Evolutionary conservation across 179 eudicot species (phyloP), one percentile per base, ranked within the genome.

Genomic region (Spergularia azorica): DNA sequence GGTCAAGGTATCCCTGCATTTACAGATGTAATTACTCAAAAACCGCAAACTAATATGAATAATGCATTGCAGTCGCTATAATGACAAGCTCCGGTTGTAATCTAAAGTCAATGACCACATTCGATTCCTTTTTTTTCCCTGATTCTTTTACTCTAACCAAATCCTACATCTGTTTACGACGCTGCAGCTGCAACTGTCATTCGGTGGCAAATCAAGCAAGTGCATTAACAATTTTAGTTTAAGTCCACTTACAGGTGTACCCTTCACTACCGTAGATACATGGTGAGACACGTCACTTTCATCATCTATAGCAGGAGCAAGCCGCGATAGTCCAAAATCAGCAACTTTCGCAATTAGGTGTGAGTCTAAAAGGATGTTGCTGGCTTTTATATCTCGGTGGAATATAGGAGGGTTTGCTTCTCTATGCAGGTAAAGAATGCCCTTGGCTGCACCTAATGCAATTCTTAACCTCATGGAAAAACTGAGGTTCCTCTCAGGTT

Each of bases 1-100:
- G 95, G 77, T 91, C 97, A 63, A 92, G 86, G 77, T 92, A 92
- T 63, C 97, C 97, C 97, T 92, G 90, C 79, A 85, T 51, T 18
- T 14, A 54, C 80, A 11, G 50, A 12, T n/a, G 36, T n/a, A 71
- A 46, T 26, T 17, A 13, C 46, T 57, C 57, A 63, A 58, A 26
- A 9, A 57, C 46, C 20, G 18, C 43, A 16, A 0, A 0, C 5
- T 13, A 43, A 43, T 6, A 43, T 43, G 8, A 43, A 43, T n/a
- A 43, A 43, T 43, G 48, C 8, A 43, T 43, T 43, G 48, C 48
- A 43, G 48, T 43, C 48, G 48, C 48, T 43, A 43, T 6, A 43
- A 43, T 43, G 48, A 6, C 48, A 43, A 43, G 4, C 48, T 43
- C 48, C 5, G 6, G 8, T 43, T 43, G 8, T 4, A 4, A 43